Evolutionary conservation across 164 flowering plant genomes (phyloP), one percentile per base, ranked within the genome.

Genomic region (Litsea cubeba): DNA sequence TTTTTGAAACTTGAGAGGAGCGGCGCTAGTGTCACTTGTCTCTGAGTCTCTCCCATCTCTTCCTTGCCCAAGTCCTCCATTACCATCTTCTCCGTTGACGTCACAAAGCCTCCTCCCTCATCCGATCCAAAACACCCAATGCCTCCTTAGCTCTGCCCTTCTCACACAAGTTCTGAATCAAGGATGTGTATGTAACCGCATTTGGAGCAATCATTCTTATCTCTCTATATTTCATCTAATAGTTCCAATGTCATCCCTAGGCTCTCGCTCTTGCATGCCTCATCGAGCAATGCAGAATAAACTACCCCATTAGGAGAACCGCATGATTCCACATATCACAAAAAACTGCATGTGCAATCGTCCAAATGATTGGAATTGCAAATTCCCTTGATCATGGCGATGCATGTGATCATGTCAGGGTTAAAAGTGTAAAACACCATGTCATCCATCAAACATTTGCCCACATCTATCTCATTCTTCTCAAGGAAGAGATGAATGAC

Each of bases 171-270:
- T 84, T 78, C 69, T 93, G 92, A 70, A 93, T 89, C 71, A 92
- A 79, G 24, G 87, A 75, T 0, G 98, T 92, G 73, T 92, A 95
- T 1, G 95, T 87, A 32, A 93, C 86, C n/a, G 82, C 88, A 84
- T 89, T 91, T 74, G 68, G 82, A 77, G 30, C 64, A 79, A 24
- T 82, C 83, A 10, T 23, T 46, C n/a, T 81, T 88, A 22, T 75
- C 91, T 57, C 81, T 87, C 79, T 91, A 96, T 97, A 95, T 93
- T 71, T 83, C 86, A 49, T 51, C 76, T 68, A 93, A 83, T 78
- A 95, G 76, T 74, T 89, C 91, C 82, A 93, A 15, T 0, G 87
- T 90, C 74, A 68, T 85, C 28, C 89, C 91, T 62, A 82, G 18
- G 64, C 68, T 80, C 72, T 94, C 92, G 75, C 62, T 74, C 83